phyloP scores from a whole-genome alignment of 441 rosid genomes.

The Adansonia rubrostipa region DNA sequence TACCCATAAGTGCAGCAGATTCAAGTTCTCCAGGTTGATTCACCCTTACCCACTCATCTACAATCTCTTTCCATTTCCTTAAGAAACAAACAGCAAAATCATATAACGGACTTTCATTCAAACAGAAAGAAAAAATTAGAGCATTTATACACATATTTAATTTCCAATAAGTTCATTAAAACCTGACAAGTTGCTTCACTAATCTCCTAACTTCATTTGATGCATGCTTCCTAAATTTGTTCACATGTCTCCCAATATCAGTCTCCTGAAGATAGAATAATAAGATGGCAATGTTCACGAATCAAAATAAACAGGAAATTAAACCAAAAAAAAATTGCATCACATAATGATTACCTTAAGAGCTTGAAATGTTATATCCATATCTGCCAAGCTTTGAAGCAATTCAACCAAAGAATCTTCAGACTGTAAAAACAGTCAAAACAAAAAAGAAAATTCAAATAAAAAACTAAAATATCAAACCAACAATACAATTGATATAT shows the following conservation, averaged over 20 bases:
- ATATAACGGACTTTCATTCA: not conserved
- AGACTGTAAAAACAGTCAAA: conserved; percentile 45
- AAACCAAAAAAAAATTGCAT: not conserved
- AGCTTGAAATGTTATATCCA: conserved; percentile 91
- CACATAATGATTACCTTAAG: conserved; percentile 57
- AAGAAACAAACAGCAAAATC: conserved; percentile 25
- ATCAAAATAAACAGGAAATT: conserved; percentile 3
- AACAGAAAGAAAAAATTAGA: not conserved
- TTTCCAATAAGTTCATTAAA: conserved; percentile 13
- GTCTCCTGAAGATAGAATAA: conserved; percentile 56
- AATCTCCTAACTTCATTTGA: conserved; percentile 67
- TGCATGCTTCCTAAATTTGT: conserved; percentile 59
- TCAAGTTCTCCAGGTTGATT: conserved; percentile 78
- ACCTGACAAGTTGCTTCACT: conserved; percentile 89
- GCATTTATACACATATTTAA: not conserved
- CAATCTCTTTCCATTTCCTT: conserved; percentile 96
- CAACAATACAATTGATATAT: not conserved
- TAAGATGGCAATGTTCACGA: conserved; percentile 2
- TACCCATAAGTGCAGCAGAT: conserved; percentile 81
- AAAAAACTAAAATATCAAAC: not conserved
- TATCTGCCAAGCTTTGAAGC: conserved; percentile 89
- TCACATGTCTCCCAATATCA: conserved; percentile 77
- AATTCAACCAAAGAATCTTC: conserved; percentile 83
- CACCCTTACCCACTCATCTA: conserved; percentile 90
- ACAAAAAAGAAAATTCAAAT: not conserved